Conservation (phyloP, 2,329 filamentous ascomycete genomes). For the Aspergillus tubingensis region DNA sequence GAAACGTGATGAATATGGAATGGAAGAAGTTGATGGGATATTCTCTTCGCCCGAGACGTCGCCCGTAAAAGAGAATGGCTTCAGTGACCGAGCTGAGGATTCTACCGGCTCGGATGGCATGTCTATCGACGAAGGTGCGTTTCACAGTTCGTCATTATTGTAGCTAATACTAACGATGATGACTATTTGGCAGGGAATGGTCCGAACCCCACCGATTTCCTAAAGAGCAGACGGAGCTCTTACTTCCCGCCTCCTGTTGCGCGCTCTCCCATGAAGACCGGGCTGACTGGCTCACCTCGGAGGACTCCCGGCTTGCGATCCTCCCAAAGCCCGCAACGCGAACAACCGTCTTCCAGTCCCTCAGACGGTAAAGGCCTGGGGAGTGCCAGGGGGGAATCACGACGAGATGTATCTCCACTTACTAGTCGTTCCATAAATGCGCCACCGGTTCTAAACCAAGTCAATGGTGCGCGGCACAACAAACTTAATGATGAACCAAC, state of each 20-base stretch:
- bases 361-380: conserved; percentile 35
- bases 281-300: conserved; percentile 45
- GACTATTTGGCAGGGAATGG: conserved; percentile 36
- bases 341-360: conserved; percentile 41
- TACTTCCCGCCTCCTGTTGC: conserved; percentile 45
- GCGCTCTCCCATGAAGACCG: conserved; percentile 49
- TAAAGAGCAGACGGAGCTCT: conserved; percentile 37
- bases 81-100: conserved; percentile 43
- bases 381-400: conserved; percentile 25
- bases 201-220: conserved; percentile 45
- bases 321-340: conserved; percentile 41
- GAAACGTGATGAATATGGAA: conserved; percentile 83
- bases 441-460: conserved; percentile 27
- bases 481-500: conserved; percentile 18
- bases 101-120: conserved; percentile 60
- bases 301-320: conserved; percentile 45
- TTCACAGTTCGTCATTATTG: conserved; percentile 8
- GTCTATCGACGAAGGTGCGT: conserved; percentile 64
- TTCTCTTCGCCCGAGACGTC: conserved; percentile 82
- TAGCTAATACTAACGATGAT: conserved; percentile 12
- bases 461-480: conserved; percentile 26
- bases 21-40: conserved; percentile 82
- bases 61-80: conserved; percentile 39
- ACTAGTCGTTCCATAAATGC: conserved; percentile 40
- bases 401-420: conserved; percentile 37